Evolutionary conservation across 139 green algal species (phyloP).

Genomic region (Haematococcus sp.): DNA sequence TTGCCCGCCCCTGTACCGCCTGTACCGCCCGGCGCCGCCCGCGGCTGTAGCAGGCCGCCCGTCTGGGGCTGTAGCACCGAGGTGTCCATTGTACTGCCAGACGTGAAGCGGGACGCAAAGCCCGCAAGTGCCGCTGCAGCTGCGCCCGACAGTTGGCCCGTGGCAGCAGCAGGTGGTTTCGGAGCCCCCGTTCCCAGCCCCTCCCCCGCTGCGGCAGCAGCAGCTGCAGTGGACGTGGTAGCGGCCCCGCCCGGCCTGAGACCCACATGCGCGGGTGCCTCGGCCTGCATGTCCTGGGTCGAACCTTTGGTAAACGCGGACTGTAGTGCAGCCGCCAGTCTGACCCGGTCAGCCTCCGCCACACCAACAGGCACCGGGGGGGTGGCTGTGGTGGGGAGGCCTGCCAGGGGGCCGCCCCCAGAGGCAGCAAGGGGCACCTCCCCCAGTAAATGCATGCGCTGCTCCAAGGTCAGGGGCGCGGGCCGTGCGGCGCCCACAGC

Average conservation of each 20-base stretch:
- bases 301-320: too few relatives aligned
- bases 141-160: slow-evolving; percentile 1
- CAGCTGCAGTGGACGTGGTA: too few relatives aligned
- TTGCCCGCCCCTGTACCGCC: slow-evolving; percentile 1
- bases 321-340: too few relatives aligned
- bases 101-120: slow-evolving; percentile 37
- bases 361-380: not conserved
- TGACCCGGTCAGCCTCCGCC: too few relatives aligned
- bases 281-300: too few relatives aligned
- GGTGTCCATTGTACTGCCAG: slow-evolving; percentile 26
- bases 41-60: slow-evolving; percentile 19
- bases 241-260: not conserved
- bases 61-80: slow-evolving; percentile 33
- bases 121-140: slow-evolving; percentile 27
- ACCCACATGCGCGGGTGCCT: not conserved
- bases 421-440: slow-evolving; percentile 53
- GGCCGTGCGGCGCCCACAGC: not conserved
- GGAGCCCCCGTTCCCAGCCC: too few relatives aligned
- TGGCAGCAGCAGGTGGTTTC: too few relatives aligned
- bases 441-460: slow-evolving; percentile 61
- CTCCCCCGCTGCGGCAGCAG: not conserved
- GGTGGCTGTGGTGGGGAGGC: not conserved
- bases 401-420: not conserved
- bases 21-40: not conserved
- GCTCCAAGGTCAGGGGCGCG: slow-evolving; percentile 48